These are phyloP conservation scores for Escallonia rubra DNA, from an alignment of 129 eudicot species.

Conservation along the genomic window DNA sequence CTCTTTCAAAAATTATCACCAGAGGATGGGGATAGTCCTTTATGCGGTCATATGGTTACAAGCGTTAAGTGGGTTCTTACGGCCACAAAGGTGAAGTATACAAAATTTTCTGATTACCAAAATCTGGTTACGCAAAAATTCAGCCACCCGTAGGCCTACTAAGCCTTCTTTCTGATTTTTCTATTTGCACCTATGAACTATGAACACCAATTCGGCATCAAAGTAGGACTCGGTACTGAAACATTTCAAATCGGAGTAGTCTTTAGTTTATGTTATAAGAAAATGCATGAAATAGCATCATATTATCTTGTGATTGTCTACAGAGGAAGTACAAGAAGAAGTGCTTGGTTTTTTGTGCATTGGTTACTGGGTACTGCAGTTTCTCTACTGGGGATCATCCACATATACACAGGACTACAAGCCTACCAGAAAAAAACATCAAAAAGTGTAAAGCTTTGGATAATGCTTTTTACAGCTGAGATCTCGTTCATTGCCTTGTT, in stretches of 20 bases:
- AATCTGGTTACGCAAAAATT: too few relatives aligned
- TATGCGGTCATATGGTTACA: slow-evolving; percentile 65
- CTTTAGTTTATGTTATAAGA: too few relatives aligned
- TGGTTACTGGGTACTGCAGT: slow-evolving; percentile 67
- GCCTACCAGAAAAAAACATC: slow-evolving; percentile 63
- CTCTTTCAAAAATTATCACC: slow-evolving; percentile 70
- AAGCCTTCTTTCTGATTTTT: too few relatives aligned
- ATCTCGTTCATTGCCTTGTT: slow-evolving; percentile 43
- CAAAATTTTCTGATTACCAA: neutral
- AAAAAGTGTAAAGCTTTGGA: slow-evolving; percentile 55
- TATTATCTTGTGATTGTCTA: slow-evolving; percentile 5
- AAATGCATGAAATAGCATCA: neutral
- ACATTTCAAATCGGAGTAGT: too few relatives aligned
- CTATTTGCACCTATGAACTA: too few relatives aligned
- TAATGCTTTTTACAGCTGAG: slow-evolving; percentile 50
- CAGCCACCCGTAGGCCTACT: too few relatives aligned
- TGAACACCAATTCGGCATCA: too few relatives aligned
- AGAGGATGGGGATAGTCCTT: slow-evolving; percentile 76
- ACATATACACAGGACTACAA: slow-evolving; percentile 71
- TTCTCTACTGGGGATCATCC: slow-evolving; percentile 60
- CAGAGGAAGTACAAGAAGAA: slow-evolving; percentile 57
- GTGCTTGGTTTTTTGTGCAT: slow-evolving; percentile 70
- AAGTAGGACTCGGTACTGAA: too few relatives aligned
- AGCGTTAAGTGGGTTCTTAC: slow-evolving; percentile 53
- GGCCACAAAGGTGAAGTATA: slow-evolving; percentile 59